Evolutionary conservation across 108 stramenopile species (phyloP).

Genomic region (Cyclotella kingstonii): DNA sequence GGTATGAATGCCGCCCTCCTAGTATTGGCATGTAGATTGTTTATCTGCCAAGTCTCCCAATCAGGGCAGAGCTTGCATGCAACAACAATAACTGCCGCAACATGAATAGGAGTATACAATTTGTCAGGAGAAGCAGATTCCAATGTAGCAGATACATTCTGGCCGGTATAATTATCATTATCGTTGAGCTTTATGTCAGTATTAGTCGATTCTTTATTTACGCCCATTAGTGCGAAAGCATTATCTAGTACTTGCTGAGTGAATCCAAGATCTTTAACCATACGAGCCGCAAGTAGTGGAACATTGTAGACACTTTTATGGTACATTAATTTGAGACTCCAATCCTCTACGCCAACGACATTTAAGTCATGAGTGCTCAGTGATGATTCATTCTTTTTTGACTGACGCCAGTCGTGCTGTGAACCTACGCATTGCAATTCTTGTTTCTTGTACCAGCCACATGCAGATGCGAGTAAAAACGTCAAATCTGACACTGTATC

Average conservation of each 20-base stretch:
- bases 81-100: constrained; percentile 54
- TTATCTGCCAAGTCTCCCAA: constrained; percentile 51
- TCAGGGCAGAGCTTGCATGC: constrained; percentile 55
- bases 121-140: constrained; percentile 22
- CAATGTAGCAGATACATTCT: constrained; percentile 21
- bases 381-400: not conserved
- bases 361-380: not conserved
- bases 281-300: constrained; percentile 42
- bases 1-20: constrained; percentile 23
- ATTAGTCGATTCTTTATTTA: not conserved
- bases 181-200: not conserved
- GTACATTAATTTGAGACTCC: not conserved
- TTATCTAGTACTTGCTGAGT: constrained; percentile 52
- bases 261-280: constrained; percentile 57
- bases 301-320: constrained; percentile 37
- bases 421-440: not conserved
- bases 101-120: constrained; percentile 34
- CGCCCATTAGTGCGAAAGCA: constrained; percentile 51
- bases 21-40: constrained; percentile 10
- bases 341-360: no score
- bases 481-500: constrained; percentile 21
- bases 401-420: not conserved
- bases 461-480: constrained; percentile 27
- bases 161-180: not conserved
- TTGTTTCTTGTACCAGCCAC: constrained; percentile 17